Conservation (phyloP, 2,329 filamentous ascomycete species). For the Sporothrix curviconia region DNA sequence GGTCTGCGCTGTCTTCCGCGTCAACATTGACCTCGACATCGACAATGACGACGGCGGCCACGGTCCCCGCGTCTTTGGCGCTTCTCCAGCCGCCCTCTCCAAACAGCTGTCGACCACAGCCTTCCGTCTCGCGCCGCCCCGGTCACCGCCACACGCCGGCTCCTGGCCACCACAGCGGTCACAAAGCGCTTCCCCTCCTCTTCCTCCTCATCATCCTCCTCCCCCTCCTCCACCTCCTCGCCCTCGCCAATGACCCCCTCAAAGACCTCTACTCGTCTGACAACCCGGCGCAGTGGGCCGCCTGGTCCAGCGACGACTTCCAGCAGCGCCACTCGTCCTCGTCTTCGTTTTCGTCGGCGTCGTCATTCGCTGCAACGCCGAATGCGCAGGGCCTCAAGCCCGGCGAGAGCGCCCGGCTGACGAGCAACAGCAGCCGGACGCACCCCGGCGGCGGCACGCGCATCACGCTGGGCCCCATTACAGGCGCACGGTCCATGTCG, state of each 20-base stretch:
- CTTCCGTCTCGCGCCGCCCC: not conserved
- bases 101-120: slow-evolving; percentile 12
- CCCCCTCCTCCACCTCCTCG: not conserved
- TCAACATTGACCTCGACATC: not conserved
- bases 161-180: slow-evolving; percentile 11
- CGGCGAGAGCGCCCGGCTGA: not conserved
- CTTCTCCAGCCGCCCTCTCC: not conserved
- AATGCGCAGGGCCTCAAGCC: not conserved
- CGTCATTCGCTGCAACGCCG: too few relatives aligned
- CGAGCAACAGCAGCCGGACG: not conserved
- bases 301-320: slow-evolving; percentile 21
- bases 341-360: too few relatives aligned
- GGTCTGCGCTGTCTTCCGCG: slow-evolving; percentile 8
- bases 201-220: not conserved
- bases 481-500: slow-evolving; percentile 38
- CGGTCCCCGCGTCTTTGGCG: not conserved
- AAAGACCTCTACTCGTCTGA: slow-evolving; percentile 15
- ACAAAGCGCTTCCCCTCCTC: not conserved
- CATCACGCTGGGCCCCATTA: slow-evolving; percentile 35
- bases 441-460: not conserved
- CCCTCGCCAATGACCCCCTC: not conserved
- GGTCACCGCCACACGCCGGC: not conserved
- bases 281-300: slow-evolving; percentile 18
- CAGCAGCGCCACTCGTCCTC: too few relatives aligned
- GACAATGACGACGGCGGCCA: not conserved